Evolutionary conservation across 768 basidiomycete species (phyloP).

Genomic region (Tremella fuciformis): DNA sequence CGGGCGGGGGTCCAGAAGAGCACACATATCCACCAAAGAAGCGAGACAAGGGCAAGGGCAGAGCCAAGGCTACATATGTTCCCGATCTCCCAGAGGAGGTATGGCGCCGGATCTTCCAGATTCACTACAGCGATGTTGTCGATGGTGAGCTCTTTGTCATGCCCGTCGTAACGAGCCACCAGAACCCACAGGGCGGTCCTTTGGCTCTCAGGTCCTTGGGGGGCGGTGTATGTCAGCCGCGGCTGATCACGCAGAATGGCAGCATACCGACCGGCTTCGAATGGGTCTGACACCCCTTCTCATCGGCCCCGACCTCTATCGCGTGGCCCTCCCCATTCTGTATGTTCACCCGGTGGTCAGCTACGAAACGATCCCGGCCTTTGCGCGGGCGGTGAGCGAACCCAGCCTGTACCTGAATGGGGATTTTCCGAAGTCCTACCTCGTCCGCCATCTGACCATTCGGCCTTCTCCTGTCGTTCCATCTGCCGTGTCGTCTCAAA

Average conservation of each 20-base stretch:
- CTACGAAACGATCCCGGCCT: slow-evolving; percentile 15
- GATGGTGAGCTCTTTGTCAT: slow-evolving; percentile 17
- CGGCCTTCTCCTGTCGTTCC: slow-evolving; percentile 16
- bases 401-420: background rate
- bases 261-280: background rate
- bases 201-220: slow-evolving; percentile 7
- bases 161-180: slow-evolving; percentile 5
- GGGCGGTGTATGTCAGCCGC: background rate
- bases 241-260: slow-evolving; percentile 21
- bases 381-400: slow-evolving; percentile 5
- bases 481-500: background rate
- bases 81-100: slow-evolving; percentile 38
- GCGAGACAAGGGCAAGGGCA: slow-evolving; percentile 32
- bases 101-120: slow-evolving; percentile 35
- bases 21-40: background rate
- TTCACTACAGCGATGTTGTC: slow-evolving; percentile 26
- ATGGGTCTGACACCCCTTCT: slow-evolving; percentile 18
- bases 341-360: slow-evolving; percentile 22
- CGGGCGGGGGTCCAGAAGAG: too few species aligned
- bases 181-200: background rate
- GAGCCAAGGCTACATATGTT: slow-evolving; percentile 24
- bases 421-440: slow-evolving; percentile 1
- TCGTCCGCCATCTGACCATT: slow-evolving; percentile 21
- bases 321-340: slow-evolving; percentile 15
- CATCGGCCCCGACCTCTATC: slow-evolving; percentile 10